A percentile compares a stretch with the other conserved stretches of the same genome.
Conservation (phyloP, 1,284 basidiomycete species). For the Peniophora sp. region DNA sequence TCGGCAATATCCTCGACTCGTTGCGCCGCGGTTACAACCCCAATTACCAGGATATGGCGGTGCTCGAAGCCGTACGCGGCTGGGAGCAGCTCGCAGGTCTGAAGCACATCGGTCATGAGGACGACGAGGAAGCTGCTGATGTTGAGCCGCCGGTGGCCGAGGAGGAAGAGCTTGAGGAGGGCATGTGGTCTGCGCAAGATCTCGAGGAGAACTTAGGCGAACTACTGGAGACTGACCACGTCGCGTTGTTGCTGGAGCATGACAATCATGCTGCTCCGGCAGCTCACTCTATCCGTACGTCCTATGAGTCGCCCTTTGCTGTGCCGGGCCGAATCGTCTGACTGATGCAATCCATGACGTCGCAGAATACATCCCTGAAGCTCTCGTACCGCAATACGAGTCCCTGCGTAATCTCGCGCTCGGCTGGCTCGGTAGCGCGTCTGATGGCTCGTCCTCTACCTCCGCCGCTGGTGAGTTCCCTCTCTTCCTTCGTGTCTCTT, state of each 20-base stretch:
- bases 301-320: background rate
- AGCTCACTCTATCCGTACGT: background rate
- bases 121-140: constrained; percentile 23
- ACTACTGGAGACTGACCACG: constrained; percentile 66
- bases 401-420: constrained; percentile 57
- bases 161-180: constrained; percentile 39
- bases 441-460: constrained; percentile 27
- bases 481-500: background rate
- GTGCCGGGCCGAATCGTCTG: background rate
- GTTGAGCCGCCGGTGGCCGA: constrained; percentile 21
- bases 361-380: constrained; percentile 83
- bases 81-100: constrained; percentile 80
- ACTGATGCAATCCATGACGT: constrained; percentile 68
- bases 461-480: constrained; percentile 25
- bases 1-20: constrained; percentile 81
- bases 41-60: constrained; percentile 99
- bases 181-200: constrained; percentile 44
- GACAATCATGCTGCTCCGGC: constrained; percentile 47
- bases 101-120: constrained; percentile 59
- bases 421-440: constrained; percentile 62
- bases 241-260: constrained; percentile 67
- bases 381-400: constrained; percentile 71
- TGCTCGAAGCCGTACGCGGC: constrained; percentile 91
- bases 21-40: constrained; percentile 90
- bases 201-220: constrained; percentile 57